Evolutionary conservation across 306 rosid species (phyloP), one percentile per base, ranked within the genome.

Genomic region (Rubus idaeus): DNA sequence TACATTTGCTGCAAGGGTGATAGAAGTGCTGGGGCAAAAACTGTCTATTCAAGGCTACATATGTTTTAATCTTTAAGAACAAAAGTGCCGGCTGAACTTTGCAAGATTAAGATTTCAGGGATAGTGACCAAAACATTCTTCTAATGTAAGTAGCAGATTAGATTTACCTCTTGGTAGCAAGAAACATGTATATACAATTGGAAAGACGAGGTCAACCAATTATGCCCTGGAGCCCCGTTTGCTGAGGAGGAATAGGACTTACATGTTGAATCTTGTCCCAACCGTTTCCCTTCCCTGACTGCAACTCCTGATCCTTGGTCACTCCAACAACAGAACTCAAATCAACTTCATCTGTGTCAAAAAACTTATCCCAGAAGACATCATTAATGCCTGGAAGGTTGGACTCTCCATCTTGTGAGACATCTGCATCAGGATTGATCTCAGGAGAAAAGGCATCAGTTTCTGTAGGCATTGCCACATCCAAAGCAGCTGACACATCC

Each of bases 281-380:
- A 65, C 79, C 80, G 81, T 68, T 82, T 71, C 82, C 86, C 75
- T 75, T 68, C 69, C 70, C 88, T 7, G 73, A 47, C 63, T 74
- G 79, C 13, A 74, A 75, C 61, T 82, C 89, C 80, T 72, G 86
- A 58, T 87, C 89, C 49, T 73, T 42, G 4, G 89, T 58, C 64
- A 75, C 70, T 63, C 77, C 90, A 72, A 81, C 89, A 73, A 82
- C 65, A 20, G 88, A 79, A 68, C 84, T 76, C 37, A 79, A 84
- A 77, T 63, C 68, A 52, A 42, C 75, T 76, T 88, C 96, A 63
- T 87, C 88, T 3, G 86, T 76, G 64, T 84, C 93, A 1, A 88
- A 80, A 82, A 88, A 84, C 47, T 82, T 83, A 57, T 92, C 97
- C 97, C 96, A 90, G 78, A 92, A 90, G 50, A 77, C 87, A 80